phyloP scores from a whole-genome alignment of 1,284 basidiomycete species.

The Rhizoctonia solani region DNA sequence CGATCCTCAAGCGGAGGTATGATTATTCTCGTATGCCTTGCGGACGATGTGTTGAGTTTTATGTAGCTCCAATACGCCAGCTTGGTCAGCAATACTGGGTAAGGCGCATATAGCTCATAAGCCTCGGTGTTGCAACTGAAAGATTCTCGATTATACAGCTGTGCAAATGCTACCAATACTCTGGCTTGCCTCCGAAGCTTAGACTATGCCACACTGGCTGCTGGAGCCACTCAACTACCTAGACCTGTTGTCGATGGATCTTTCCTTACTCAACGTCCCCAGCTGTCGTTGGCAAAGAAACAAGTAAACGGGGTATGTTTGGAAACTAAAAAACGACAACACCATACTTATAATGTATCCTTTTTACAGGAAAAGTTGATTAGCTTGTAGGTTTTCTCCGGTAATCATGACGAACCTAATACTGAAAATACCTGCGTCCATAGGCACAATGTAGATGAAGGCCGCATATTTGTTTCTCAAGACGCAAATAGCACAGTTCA shows the following conservation, averaged over 20 bases:
- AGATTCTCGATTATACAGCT: no score
- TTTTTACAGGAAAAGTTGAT: conserved; percentile 19
- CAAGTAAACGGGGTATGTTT: conserved; percentile 29
- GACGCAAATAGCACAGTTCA: conserved; percentile 13
- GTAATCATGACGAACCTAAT: neutral
- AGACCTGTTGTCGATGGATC: conserved; percentile 14
- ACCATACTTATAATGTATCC: neutral
- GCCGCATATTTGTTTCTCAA: conserved; percentile 1
- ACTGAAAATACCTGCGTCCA: neutral
- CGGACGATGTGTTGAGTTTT: no score
- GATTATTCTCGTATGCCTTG: neutral
- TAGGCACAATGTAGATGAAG: conserved; percentile 28
- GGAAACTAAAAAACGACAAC: neutral
- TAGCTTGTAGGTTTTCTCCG: conserved; percentile 12
- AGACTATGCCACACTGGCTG: neutral
- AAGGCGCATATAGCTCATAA: neutral
- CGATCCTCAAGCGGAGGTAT: conserved; percentile 31
- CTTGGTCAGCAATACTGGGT: conserved; percentile 6
- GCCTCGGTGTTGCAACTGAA: no score
- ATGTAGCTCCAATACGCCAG: neutral
- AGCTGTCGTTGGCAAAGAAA: conserved; percentile 4
- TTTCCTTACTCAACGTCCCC: conserved; percentile 19
- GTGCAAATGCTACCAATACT: conserved; percentile 24
- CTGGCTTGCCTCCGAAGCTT: conserved; percentile 31
- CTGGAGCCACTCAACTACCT: conserved; percentile 6